Evolutionary conservation across 1,139 yeast genomes (phyloP), one percentile per base, ranked within the genome.

Genomic region (Candida sp.): DNA sequence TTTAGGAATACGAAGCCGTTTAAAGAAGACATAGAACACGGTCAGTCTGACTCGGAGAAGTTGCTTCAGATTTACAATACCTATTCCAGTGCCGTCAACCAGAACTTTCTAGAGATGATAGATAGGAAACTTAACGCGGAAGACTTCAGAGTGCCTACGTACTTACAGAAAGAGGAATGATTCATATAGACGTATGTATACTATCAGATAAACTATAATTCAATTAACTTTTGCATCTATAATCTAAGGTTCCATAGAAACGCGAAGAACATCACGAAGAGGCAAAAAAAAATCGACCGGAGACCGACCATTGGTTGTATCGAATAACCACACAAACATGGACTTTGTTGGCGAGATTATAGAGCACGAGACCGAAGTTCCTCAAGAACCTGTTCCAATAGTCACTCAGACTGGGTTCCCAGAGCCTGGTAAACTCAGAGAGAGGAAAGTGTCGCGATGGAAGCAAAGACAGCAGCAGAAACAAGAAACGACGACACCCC

Each of bases 301-400:
- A 17, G 17, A 17, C 17, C 17, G 17, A 17, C 17, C 17, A 17
- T 17, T 17, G 17, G 17, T 17, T 17, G 17, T 17, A 17, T 17
- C 17, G 17, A 17, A 17, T 17, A 17, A 17, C 17, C 17, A 17
- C 17, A 17, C 17, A 17, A 37, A 11, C 3, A 88, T 88, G 94
- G 89, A 88, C 66, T 73, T 86, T 58, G 71, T 88, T 22, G 90
- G 91, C 7, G 96, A 90, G 52, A 88, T 90, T 42, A 85, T 89
- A 7, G 96, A 89, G 66, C 85, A 79, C 53, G 87, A 85, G 35
- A 72, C 73, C 0, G 70, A 59, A 23, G 69, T 70, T 2, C 77
- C 80, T 0, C 63, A 63, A 42, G 69, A 63, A 12, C 55, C 57
- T 12, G 27, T 46, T 9, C 62, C 66, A 7, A 51, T 51, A 1